Evolutionary conservation across 2,329 filamentous ascomycete genomes (phyloP), one percentile per base, ranked within the genome.

Genomic region (Coccinonectria pachysandricola): DNA sequence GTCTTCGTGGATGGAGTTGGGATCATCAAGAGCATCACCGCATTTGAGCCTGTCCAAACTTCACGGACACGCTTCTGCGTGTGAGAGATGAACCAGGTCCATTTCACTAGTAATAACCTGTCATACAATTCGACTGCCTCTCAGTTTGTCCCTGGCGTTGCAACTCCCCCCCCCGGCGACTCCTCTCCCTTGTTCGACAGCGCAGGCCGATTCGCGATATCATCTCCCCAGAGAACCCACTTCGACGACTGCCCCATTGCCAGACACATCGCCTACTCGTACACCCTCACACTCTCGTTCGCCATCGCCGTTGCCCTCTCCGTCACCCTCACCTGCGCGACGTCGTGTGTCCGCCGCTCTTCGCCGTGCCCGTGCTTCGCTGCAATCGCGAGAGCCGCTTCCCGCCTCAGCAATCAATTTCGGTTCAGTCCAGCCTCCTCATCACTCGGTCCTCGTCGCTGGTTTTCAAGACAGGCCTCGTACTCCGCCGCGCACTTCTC

Each of bases 301-400:
- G 26, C 39, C 35, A 30, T 42, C 35, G 29, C 35, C 24, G 30
- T 30, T 26, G 24, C 43, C 33, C 33, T 40, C 34, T 26, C 42
- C 32, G 32, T 44, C 37, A 30, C 39, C 30, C 33, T 36, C 32
- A 27, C 42, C 22, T 42, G 30, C 40, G 25, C 31, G 26, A 27
- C 40, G 15, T 41, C 39, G 16, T 17, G 30, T 35, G 26, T 25
- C 32, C 16, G 32, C 28, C 15, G 22, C 26, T 15, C 15, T 15
- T 12, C n/a, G n/a, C n/a, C n/a, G n/a, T n/a, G n/a, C n/a, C n/a
- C n/a, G n/a, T n/a, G n/a, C n/a, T 16, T 64, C 62, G 22, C 50
- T 65, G 27, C 46, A 62, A n/a, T 57, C 59, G 21, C 51, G 58
- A n/a, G n/a, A n/a, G 18, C 48, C 52, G 36, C 48, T 45, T 31